Conservation (phyloP, 371 early-diverging fungal species). For the Mucor racemosus region DNA sequence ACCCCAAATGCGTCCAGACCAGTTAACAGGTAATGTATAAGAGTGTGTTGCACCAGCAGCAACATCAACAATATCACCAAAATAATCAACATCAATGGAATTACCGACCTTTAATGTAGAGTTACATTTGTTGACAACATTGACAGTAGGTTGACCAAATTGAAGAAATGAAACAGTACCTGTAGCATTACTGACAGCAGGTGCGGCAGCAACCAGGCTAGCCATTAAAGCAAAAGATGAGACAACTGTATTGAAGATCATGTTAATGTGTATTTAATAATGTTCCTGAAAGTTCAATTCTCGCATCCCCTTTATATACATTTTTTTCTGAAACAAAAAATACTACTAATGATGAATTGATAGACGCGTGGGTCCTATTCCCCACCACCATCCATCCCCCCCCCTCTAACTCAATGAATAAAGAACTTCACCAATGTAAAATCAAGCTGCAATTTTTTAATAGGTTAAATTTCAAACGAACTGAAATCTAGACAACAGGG, state of each 20-base stretch:
- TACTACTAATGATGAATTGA: neutral
- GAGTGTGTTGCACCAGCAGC: conserved; percentile 24
- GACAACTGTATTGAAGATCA: conserved; percentile 9
- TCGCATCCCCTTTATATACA: neutral
- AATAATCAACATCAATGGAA: conserved; percentile 23
- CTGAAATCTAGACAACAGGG: conserved; percentile 1
- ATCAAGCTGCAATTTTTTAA: conserved; percentile 8
- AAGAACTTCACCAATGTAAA: conserved; percentile 18
- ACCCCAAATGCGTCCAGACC: conserved; percentile 49
- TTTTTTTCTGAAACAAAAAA: conserved; percentile 6
- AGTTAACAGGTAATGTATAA: conserved; percentile 28
- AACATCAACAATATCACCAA: conserved; percentile 19
- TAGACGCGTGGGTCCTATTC: neutral
- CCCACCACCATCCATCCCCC: neutral
- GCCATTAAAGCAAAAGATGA: conserved; percentile 11
- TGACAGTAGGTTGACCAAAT: conserved; percentile 18
- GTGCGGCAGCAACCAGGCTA: conserved; percentile 16
- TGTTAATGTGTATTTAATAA: neutral
- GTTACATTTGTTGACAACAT: conserved; percentile 23
- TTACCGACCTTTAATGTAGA: conserved; percentile 16
- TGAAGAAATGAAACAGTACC: neutral
- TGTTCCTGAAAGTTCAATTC: neutral
- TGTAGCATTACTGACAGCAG: conserved; percentile 1
- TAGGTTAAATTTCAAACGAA: conserved; percentile 18
- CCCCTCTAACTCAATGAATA: neutral